Percentiles rank a stretch among this genome's conserved stretches.
phyloP scores from a whole-genome alignment of 2,329 filamentous ascomycete genomes.

The Alternaria rosae region DNA sequence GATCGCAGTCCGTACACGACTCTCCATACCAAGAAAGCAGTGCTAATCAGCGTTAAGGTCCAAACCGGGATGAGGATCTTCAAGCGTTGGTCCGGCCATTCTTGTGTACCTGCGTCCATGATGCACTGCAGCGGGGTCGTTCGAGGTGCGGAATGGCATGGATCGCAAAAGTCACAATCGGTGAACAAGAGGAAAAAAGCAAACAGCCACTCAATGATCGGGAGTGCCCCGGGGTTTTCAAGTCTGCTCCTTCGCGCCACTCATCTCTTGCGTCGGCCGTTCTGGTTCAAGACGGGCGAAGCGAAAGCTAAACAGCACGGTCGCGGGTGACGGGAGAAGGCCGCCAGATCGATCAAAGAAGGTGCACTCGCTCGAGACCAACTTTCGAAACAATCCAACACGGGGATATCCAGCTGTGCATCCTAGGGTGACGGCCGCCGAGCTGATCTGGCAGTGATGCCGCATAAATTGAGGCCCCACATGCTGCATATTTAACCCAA shows the following conservation, averaged over 20 bases:
- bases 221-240: slow-evolving; percentile 7
- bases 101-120: slow-evolving; percentile 23
- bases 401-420: neutral
- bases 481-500: neutral
- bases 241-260: neutral
- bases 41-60: slow-evolving; percentile 29
- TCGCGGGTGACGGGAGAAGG: neutral
- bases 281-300: slow-evolving; percentile 2
- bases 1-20: slow-evolving; percentile 28
- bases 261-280: slow-evolving; percentile 6
- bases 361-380: slow-evolving; percentile 3
- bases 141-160: neutral
- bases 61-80: slow-evolving; percentile 30
- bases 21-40: slow-evolving; percentile 35
- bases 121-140: neutral
- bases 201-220: neutral
- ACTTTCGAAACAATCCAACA: slow-evolving; percentile 12
- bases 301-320: slow-evolving; percentile 7
- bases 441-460: slow-evolving; percentile 6
- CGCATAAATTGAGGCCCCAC: slow-evolving; percentile 24
- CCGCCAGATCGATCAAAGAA: slow-evolving; percentile 13
- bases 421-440: slow-evolving; percentile 5
- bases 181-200: slow-evolving; percentile 2
- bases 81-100: slow-evolving; percentile 33
- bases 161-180: neutral